A percentile compares a stretch with the other conserved stretches of the same genome.
Conservation (phyloP, 2,329 filamentous ascomycete genomes). For the Microsporum canis region DNA sequence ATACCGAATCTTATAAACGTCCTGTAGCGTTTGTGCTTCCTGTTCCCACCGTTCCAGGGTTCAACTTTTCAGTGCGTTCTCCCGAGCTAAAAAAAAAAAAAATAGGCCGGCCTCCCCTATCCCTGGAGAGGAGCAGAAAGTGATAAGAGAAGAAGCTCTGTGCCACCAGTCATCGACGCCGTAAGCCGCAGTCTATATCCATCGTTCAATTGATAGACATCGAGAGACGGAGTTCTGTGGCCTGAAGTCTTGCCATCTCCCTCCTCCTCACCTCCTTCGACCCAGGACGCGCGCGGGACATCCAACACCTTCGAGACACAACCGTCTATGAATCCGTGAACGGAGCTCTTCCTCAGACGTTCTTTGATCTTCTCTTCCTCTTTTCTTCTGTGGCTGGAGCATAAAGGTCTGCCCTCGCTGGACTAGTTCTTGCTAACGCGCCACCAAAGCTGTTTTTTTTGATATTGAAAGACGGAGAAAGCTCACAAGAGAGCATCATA, state of each 20-base stretch:
- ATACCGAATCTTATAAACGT: no score
- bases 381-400: background rate
- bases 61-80: background rate
- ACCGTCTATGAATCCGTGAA: background rate
- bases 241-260: background rate
- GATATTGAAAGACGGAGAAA: background rate
- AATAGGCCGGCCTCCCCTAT: slow-evolving; percentile 4
- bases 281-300: no score
- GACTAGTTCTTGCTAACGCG: background rate
- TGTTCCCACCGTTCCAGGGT: background rate
- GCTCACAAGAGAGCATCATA: no score
- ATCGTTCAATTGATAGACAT: background rate
- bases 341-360: background rate
- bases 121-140: background rate
- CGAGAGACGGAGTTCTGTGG: background rate
- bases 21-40: background rate
- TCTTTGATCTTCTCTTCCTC: background rate
- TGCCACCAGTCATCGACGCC: background rate
- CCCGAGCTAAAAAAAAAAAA: background rate
- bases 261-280: background rate
- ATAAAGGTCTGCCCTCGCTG: background rate
- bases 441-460: background rate
- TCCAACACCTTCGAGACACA: background rate
- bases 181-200: background rate
- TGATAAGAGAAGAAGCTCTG: slow-evolving; percentile 1